A percentile compares a stretch with the other conserved stretches of the same genome.
Evolutionary conservation across 352 stramenopile genomes (phyloP).

Genomic region (Globisporangium barbulae): DNA sequence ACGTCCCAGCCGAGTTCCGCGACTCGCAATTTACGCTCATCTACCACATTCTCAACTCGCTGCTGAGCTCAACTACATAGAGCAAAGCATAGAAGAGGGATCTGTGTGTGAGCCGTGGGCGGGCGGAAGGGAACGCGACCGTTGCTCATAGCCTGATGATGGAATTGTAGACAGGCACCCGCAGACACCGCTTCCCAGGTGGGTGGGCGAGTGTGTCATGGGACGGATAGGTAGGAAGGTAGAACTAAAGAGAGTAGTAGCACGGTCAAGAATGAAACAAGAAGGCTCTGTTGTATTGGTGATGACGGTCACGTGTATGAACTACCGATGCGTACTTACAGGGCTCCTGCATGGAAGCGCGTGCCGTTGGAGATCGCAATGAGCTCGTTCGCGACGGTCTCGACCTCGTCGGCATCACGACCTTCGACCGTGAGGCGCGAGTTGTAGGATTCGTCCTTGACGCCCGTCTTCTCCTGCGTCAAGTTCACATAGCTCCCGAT

Average conservation of each 20-base stretch:
- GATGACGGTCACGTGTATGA: background rate
- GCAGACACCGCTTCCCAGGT: background rate
- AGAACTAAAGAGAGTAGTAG: background rate
- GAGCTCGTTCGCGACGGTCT: constrained; percentile 49
- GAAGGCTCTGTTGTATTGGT: background rate
- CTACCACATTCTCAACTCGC: constrained; percentile 84
- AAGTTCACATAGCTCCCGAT: constrained; percentile 88
- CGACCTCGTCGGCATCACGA: constrained; percentile 44
- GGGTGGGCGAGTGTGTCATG: background rate
- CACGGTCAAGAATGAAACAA: background rate
- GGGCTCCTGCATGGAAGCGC: constrained; percentile 13
- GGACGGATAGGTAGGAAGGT: background rate
- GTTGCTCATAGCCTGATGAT: background rate
- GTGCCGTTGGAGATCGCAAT: constrained; percentile 23
- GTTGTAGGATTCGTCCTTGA: constrained; percentile 59
- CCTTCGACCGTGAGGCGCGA: constrained; percentile 68
- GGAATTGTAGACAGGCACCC: background rate
- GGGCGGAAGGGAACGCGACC: background rate
- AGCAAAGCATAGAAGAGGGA: background rate
- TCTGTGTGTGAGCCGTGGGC: background rate
- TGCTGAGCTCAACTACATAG: constrained; percentile 54
- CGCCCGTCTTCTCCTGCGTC: constrained; percentile 51
- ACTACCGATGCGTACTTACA: constrained; percentile 38
- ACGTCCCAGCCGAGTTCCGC: constrained; percentile 48
- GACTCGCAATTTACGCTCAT: constrained; percentile 84